phyloP scores from a whole-genome alignment of 768 basidiomycete species.

The Leccinum boreale region DNA sequence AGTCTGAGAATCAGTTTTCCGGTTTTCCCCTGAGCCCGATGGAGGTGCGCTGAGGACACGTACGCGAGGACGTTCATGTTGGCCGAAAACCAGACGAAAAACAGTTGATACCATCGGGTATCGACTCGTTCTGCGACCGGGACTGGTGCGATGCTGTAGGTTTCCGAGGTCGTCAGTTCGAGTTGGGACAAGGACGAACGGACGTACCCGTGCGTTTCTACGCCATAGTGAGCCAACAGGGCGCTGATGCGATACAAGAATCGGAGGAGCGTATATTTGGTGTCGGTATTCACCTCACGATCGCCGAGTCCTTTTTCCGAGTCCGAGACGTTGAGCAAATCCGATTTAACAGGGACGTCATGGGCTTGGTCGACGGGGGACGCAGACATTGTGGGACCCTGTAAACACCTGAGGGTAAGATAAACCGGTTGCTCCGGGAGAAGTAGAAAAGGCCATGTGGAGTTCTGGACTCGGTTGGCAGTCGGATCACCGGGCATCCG shows the following conservation, averaged over 20 bases:
- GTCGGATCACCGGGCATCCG: neutral
- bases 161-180: neutral
- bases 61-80: conserved; percentile 44
- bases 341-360: neutral
- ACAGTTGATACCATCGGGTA: conserved; percentile 43
- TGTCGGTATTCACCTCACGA: neutral
- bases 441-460: neutral
- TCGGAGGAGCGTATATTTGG: conserved; percentile 1
- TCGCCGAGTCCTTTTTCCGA: conserved; percentile 1
- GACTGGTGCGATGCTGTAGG: conserved; percentile 39
- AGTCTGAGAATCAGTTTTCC: neutral
- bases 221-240: conserved; percentile 33
- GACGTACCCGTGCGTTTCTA: conserved; percentile 42
- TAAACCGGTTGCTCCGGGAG: neutral
- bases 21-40: too few relatives aligned
- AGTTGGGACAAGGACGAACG: neutral
- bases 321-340: neutral
- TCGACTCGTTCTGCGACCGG: conserved; percentile 36
- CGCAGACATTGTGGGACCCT: conserved; percentile 4
- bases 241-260: conserved; percentile 23
- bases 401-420: neutral
- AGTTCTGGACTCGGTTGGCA: neutral
- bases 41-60: conserved; percentile 11
- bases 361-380: neutral
- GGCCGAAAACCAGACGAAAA: conserved; percentile 50